Conservation (phyloP, 352 stramenopile genomes). For the Phytophthora foliorum region DNA sequence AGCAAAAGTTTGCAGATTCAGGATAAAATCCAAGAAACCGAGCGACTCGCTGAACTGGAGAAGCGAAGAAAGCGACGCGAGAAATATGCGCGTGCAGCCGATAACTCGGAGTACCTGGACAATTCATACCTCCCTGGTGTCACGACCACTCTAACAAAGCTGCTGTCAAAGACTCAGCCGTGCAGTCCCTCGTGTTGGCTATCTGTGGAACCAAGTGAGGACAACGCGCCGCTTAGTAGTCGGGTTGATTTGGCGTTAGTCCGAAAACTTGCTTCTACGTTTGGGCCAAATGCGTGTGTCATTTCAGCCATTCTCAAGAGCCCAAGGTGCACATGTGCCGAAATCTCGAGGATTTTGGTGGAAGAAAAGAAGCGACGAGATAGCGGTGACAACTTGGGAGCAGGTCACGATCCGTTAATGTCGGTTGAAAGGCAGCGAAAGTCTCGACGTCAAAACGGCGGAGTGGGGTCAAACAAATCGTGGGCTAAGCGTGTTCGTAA, state of each 20-base stretch:
- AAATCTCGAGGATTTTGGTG: conserved; percentile 43
- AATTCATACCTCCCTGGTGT: conserved; percentile 63
- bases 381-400: conserved; percentile 33
- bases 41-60: conserved; percentile 48
- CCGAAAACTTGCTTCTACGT: conserved; percentile 51
- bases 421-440: conserved; percentile 29
- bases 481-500: conserved; percentile 46
- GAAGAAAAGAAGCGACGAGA: conserved; percentile 34
- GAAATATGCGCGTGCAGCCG: conserved; percentile 50
- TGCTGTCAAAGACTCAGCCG: conserved; percentile 30
- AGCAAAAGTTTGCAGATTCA: conserved; percentile 68
- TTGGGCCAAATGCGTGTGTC: conserved; percentile 59
- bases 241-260: conserved; percentile 57
- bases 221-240: conserved; percentile 23
- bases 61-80: conserved; percentile 49
- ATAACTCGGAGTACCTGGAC: conserved; percentile 80
- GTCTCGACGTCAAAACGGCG: conserved; percentile 15
- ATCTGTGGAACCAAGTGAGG: not conserved
- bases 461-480: conserved; percentile 29
- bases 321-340: conserved; percentile 40
- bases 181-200: conserved; percentile 63
- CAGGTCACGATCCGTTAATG: conserved; percentile 5
- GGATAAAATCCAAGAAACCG: conserved; percentile 65
- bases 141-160: conserved; percentile 26
- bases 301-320: conserved; percentile 53